Conservation (phyloP, 2,329 filamentous ascomycete genomes). For the Alternaria triticina region DNA sequence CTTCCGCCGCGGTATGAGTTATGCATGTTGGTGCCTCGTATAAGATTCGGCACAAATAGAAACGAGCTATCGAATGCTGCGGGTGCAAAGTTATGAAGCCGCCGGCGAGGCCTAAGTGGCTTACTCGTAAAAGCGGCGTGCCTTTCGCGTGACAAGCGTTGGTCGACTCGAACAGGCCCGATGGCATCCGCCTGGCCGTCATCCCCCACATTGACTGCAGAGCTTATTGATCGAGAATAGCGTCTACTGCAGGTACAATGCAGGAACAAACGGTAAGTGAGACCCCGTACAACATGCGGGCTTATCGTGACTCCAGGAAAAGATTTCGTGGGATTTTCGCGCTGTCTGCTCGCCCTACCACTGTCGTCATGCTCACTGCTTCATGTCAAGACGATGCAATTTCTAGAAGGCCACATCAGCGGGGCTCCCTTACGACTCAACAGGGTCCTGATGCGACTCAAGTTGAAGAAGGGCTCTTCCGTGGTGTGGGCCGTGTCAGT, state of each 20-base stretch:
- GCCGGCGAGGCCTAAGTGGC: conserved; percentile 27
- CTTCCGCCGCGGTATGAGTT: conserved; percentile 26
- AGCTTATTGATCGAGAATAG: conserved; percentile 29
- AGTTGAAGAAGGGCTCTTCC: conserved; percentile 33
- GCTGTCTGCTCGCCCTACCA: neutral
- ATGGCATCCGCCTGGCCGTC: conserved; percentile 25
- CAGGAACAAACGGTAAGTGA: conserved; percentile 27
- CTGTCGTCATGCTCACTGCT: conserved; percentile 8
- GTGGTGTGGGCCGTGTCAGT: conserved; percentile 23
- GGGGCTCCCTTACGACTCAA: conserved; percentile 32
- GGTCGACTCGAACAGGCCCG: conserved; percentile 32
- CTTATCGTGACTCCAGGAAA: conserved; percentile 30
- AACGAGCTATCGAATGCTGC: conserved; percentile 42
- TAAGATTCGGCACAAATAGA: conserved; percentile 45
- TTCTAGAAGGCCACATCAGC: conserved; percentile 45
- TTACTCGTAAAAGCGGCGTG: conserved; percentile 23
- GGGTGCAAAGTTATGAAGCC: conserved; percentile 29
- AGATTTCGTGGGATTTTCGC: conserved; percentile 11
- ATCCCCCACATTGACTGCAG: conserved; percentile 41
- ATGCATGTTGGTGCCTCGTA: conserved; percentile 38
- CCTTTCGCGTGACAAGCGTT: conserved; percentile 35
- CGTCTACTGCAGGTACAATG: conserved; percentile 51
- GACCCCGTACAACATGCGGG: conserved; percentile 14
- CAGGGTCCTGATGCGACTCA: conserved; percentile 41
- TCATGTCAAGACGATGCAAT: conserved; percentile 21